phyloP scores from a whole-genome alignment of 148 eudicot species.

The Fagopyrum esculentum region DNA sequence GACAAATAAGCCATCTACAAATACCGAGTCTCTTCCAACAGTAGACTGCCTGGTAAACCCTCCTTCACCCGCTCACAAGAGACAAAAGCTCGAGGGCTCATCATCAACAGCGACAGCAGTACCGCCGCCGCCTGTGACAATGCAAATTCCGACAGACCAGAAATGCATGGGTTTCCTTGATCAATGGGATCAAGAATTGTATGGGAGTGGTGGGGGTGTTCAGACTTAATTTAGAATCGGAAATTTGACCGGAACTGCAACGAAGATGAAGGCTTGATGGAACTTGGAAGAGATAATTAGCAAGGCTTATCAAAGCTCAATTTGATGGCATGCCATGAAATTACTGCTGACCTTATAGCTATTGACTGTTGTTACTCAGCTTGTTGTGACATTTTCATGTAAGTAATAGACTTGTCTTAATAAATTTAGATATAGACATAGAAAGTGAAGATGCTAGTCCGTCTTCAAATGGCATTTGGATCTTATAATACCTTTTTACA shows the following conservation, averaged over 20 bases:
- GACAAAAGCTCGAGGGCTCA: conserved; percentile 35
- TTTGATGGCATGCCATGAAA: neutral
- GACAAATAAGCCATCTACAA: conserved; percentile 15
- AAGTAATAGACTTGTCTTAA: neutral
- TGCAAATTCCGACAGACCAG: neutral
- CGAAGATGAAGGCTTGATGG: too few relatives aligned
- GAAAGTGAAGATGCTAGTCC: neutral
- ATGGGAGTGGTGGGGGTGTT: conserved; percentile 8
- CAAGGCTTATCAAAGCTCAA: too few relatives aligned
- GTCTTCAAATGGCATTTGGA: neutral
- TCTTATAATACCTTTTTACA: neutral
- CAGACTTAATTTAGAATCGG: neutral
- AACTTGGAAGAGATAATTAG: too few relatives aligned
- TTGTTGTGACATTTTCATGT: neutral
- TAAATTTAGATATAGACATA: neutral
- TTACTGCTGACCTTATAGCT: neutral
- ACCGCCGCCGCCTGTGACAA: neutral
- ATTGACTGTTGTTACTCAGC: neutral
- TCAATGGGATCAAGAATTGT: conserved; percentile 12
- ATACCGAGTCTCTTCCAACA: conserved; percentile 22
- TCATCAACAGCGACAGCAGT: conserved; percentile 14
- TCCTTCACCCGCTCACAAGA: conserved; percentile 27
- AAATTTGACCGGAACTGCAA: neutral
- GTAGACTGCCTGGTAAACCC: conserved; percentile 19
- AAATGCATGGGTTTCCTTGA: conserved; percentile 11